These are phyloP conservation scores for Neostapfia colusana DNA, from an alignment of 176 grass and related monocot genomes.

Conservation along the genomic window DNA sequence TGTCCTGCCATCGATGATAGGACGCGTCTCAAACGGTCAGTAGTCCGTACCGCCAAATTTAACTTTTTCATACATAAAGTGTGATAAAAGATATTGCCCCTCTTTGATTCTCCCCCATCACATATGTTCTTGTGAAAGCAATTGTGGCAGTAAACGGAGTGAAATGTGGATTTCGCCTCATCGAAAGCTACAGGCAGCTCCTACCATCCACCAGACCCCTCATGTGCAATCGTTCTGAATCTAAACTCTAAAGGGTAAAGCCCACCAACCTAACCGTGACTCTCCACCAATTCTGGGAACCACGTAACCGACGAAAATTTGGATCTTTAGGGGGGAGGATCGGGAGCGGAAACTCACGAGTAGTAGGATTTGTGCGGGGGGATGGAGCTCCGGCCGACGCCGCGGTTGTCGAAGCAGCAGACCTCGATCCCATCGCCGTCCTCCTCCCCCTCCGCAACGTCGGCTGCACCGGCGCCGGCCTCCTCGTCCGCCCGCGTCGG, in stretches of 20 bases:
- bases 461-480: slow-evolving; percentile 12
- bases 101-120: slow-evolving; percentile 36
- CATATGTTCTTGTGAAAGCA: slow-evolving; percentile 34
- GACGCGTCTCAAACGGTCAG: slow-evolving; percentile 24
- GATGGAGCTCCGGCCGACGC: slow-evolving; percentile 73
- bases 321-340: slow-evolving; percentile 18
- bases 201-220: slow-evolving; percentile 40
- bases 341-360: slow-evolving; percentile 48
- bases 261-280: background rate
- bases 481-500: slow-evolving; percentile 37
- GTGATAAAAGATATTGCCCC: background rate
- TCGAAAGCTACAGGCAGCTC: slow-evolving; percentile 38
- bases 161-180: slow-evolving; percentile 9
- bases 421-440: slow-evolving; percentile 71
- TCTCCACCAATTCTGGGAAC: background rate
- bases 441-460: slow-evolving; percentile 18
- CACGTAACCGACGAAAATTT: background rate
- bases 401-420: slow-evolving; percentile 98
- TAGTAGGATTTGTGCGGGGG: slow-evolving; percentile 71
- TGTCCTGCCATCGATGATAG: slow-evolving; percentile 55
- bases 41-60: background rate
- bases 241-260: background rate
- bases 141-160: background rate
- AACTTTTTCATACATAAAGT: slow-evolving; percentile 22
- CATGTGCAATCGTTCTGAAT: background rate